A percentile compares a stretch with the other conserved stretches of the same genome.
phyloP scores from a whole-genome alignment of 257 asterid genomes.

The Solanum phureja region DNA sequence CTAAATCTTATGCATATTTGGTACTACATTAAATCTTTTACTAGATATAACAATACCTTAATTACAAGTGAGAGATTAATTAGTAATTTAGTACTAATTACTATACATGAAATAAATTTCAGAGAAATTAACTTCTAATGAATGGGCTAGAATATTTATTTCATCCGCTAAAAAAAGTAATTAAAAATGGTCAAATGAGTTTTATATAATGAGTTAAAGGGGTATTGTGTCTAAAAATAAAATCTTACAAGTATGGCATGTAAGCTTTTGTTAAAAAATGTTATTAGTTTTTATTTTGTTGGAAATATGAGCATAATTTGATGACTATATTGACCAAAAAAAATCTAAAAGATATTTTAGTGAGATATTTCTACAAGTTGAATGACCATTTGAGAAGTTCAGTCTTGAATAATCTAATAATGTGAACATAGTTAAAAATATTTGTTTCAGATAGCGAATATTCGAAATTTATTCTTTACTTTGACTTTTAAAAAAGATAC shows the following conservation, averaged over 20 bases:
- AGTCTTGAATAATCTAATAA: not conserved
- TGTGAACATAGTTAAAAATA: not conserved
- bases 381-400: too few relatives aligned
- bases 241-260: not conserved
- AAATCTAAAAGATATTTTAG: too few relatives aligned
- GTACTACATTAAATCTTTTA: not conserved
- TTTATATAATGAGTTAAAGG: not conserved
- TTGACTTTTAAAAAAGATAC: not conserved
- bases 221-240: not conserved
- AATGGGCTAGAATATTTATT: not conserved
- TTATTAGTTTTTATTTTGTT: not conserved
- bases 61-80: not conserved
- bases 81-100: not conserved
- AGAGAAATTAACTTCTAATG: not conserved
- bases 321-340: not conserved
- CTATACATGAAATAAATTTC: not conserved
- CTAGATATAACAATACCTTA: not conserved
- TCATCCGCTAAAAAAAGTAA: not conserved
- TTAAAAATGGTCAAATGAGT: not conserved
- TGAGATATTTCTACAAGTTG: not conserved
- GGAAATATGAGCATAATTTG: not conserved
- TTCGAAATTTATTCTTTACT: not conserved
- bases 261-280: not conserved
- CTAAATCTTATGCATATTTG: not conserved
- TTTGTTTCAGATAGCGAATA: not conserved